Percentiles rank a stretch among this genome's conserved stretches.
Conservation (phyloP, 352 stramenopile genomes). For the Phytophthora nicotianae region DNA sequence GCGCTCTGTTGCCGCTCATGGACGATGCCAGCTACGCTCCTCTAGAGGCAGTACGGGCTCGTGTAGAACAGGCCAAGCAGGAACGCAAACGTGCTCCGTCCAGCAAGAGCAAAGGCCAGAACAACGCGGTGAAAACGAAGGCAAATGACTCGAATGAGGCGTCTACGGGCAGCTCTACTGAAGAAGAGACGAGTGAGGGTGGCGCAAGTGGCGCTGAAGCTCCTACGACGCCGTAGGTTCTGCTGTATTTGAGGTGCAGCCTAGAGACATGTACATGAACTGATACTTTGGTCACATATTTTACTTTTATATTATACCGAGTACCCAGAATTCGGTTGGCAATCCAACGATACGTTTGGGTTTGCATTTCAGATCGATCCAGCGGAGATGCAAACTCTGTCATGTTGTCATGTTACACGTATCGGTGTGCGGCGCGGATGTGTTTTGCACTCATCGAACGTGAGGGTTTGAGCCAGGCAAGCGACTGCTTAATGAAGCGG, state of each 20-base stretch:
- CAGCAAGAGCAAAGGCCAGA: constrained; percentile 34
- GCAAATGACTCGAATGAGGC: constrained; percentile 4
- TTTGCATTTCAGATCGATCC: neutral
- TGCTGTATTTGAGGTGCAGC: no score
- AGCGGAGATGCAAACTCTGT: neutral
- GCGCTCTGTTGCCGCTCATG: constrained; percentile 82
- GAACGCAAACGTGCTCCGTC: constrained; percentile 42
- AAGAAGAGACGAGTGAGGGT: constrained; percentile 15
- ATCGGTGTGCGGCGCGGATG: neutral
- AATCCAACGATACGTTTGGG: no score
- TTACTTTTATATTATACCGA: no score
- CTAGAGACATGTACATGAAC: constrained; percentile 16
- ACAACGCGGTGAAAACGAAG: constrained; percentile 11
- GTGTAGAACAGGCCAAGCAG: constrained; percentile 60
- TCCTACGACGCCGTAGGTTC: constrained; percentile 5
- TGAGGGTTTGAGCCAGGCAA: no score
- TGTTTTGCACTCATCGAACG: neutral
- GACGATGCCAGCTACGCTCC: constrained; percentile 71
- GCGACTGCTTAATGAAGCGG: neutral
- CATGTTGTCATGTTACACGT: no score
- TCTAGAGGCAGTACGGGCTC: constrained; percentile 55
- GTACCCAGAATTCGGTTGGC: no score
- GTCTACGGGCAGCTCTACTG: constrained; percentile 24
- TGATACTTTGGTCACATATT: constrained; percentile 6
- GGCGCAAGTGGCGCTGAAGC: constrained; percentile 1